Base-by-base conservation (phyloP, 2,329 filamentous ascomycete genomes). In the Trichocomaceae sp. region DNA sequence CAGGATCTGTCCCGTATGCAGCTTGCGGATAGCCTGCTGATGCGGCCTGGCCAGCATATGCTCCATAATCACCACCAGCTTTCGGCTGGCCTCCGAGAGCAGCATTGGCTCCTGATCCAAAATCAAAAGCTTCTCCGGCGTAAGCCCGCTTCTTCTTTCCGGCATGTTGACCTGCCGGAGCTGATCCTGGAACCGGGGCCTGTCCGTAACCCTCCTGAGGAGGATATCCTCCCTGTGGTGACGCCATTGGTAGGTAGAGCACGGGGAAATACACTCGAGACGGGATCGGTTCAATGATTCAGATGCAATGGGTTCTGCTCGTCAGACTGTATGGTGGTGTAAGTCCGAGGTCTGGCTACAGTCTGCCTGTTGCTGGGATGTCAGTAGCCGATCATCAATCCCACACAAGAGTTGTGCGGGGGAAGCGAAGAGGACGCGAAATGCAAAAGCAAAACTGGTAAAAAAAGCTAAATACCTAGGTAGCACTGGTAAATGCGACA, bases 121-220 rank as follows among this genome's bases (percentile, higher is more conserved):
- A 93, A 57, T 95, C 92, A 72, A 95, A 99, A 46, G 92, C 92
- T 72, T 95, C 88, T 55, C 89, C 89, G 53, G 93, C 93, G 77
- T 97, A 97, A 55, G 88, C 86, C 78, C 90, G 83, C 82, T 95
- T 96, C 83, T 96, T 96, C 78, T 64, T 70, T 44, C 70, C 70
- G 55, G 65, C 72, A 55, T 72, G 63, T 44, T 70, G 67, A 44
- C 59, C 63, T 37, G 69, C 68, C 48, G 62, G 60, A 53, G 69
- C 60, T 42, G 64, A 60, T 33, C 62, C 70, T 52, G 68, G 63
- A 52, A 64, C 65, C 47, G 66, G 66, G 60, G 69, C 72, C 61
- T 75, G 74, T 54, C 65, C 72, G 61, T 80, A 78, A 60, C 72
- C 75, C 68, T 78, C 76, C 61, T 75, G 72, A 59, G 73, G 74